Conservation (phyloP, 148 eudicot species). For the Arbutus unedo region DNA sequence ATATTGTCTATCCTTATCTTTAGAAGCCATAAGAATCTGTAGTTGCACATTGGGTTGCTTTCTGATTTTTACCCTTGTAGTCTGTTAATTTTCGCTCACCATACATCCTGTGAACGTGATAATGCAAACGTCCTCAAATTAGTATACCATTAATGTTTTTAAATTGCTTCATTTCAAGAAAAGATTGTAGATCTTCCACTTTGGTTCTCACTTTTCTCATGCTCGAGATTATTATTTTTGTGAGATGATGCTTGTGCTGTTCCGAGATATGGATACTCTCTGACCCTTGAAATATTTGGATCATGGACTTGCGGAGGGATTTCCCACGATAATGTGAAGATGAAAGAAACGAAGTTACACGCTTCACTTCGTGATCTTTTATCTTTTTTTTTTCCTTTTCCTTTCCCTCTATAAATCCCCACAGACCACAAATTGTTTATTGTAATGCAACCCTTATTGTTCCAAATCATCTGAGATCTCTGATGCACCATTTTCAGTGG, state of each 20-base stretch:
- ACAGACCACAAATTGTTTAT: neutral
- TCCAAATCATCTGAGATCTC: neutral
- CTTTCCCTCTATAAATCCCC: neutral
- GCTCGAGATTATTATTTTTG: neutral
- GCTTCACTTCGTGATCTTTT: neutral
- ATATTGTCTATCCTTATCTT: neutral
- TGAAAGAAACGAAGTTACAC: neutral
- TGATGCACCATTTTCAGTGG: neutral
- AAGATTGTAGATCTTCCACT: neutral
- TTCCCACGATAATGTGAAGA: neutral
- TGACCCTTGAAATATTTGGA: neutral
- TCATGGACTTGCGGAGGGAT: neutral
- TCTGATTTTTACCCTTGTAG: too few relatives aligned
- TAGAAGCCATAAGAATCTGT: neutral
- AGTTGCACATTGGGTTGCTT: neutral
- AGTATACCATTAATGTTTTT: neutral
- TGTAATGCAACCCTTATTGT: neutral
- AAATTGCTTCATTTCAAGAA: neutral
- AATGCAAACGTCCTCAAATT: neutral
- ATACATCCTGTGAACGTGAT: too few relatives aligned
- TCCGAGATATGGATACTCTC: neutral
- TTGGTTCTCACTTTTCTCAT: neutral
- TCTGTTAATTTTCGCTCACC: neutral
- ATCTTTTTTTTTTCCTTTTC: neutral
- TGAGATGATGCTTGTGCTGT: neutral